These are phyloP conservation scores for Neobulgaria alba DNA, from an alignment of 2,329 filamentous ascomycete species.

Conservation along the genomic window DNA sequence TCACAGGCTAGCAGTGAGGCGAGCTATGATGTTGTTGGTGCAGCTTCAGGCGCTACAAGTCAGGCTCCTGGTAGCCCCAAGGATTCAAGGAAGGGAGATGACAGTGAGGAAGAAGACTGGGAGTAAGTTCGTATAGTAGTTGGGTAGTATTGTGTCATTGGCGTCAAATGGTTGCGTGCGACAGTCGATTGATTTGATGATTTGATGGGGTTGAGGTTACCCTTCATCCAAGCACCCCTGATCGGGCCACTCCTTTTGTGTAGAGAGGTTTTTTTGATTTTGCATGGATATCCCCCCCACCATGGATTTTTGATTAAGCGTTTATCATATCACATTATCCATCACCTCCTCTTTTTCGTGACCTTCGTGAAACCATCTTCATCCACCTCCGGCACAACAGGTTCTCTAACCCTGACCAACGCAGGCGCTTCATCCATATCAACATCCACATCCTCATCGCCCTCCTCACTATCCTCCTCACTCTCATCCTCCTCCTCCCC, in stretches of 20 bases:
- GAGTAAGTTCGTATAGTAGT: slow-evolving; percentile 40
- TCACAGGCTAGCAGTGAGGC: slow-evolving; percentile 89
- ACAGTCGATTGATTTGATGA: not conserved
- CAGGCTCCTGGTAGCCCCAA: slow-evolving; percentile 51
- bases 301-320: no score
- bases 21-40: slow-evolving; percentile 88
- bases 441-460: slow-evolving; percentile 47
- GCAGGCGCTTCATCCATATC: slow-evolving; percentile 64
- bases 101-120: slow-evolving; percentile 70
- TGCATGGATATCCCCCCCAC: slow-evolving; percentile 18
- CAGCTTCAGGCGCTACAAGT: slow-evolving; percentile 57
- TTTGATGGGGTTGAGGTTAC: slow-evolving; percentile 12
- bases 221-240: slow-evolving; percentile 6
- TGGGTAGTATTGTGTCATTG: slow-evolving; percentile 6
- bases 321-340: not conserved
- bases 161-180: slow-evolving; percentile 9
- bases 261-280: not conserved
- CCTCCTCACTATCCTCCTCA: slow-evolving; percentile 45
- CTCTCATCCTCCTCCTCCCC: slow-evolving; percentile 45
- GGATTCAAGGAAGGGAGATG: slow-evolving; percentile 44
- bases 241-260: slow-evolving; percentile 2
- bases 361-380: slow-evolving; percentile 78
- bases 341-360: slow-evolving; percentile 49
- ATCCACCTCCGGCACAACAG: slow-evolving; percentile 62
- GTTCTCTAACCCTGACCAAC: slow-evolving; percentile 50